phyloP scores from a whole-genome alignment of 495 filamentous ascomycete species.

The Pyrenopolyporus hunteri region DNA sequence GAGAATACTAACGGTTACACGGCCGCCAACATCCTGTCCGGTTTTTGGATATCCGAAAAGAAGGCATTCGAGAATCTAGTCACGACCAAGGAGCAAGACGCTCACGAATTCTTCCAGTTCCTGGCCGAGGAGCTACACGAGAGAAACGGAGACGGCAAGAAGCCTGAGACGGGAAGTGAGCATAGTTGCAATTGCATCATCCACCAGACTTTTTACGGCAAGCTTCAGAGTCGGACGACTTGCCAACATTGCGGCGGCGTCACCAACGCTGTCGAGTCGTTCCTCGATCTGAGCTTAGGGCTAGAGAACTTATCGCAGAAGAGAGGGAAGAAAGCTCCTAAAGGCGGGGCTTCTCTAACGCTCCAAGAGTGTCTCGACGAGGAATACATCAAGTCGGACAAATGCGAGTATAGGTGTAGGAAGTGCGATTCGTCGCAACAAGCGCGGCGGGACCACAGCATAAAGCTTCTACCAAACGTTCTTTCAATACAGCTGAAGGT shows the following conservation, averaged over 20 bases:
- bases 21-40: conserved; percentile 77
- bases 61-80: conserved; percentile 71
- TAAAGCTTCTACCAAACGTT: conserved; percentile 81
- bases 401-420: conserved; percentile 80
- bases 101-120: conserved; percentile 94
- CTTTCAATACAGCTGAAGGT: conserved; percentile 94
- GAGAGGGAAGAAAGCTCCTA: conserved; percentile 52
- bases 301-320: conserved; percentile 66
- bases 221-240: conserved; percentile 83
- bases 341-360: conserved; percentile 57
- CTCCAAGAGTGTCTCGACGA: conserved; percentile 78
- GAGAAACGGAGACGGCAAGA: conserved; percentile 64
- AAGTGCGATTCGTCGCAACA: conserved; percentile 73
- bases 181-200: conserved; percentile 82
- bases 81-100: conserved; percentile 92
- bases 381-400: conserved; percentile 78
- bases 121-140: conserved; percentile 84
- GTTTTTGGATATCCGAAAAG: conserved; percentile 76
- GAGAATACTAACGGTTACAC: conserved; percentile 86
- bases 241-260: conserved; percentile 81
- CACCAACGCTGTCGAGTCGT: conserved; percentile 79
- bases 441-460: conserved; percentile 78
- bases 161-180: conserved; percentile 60
- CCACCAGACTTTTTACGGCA: conserved; percentile 87
- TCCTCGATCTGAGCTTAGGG: conserved; percentile 85